A percentile compares a stretch with the other conserved stretches of the same genome.
Conservation (phyloP, 495 filamentous ascomycete species). For the Neurospora africana region DNA sequence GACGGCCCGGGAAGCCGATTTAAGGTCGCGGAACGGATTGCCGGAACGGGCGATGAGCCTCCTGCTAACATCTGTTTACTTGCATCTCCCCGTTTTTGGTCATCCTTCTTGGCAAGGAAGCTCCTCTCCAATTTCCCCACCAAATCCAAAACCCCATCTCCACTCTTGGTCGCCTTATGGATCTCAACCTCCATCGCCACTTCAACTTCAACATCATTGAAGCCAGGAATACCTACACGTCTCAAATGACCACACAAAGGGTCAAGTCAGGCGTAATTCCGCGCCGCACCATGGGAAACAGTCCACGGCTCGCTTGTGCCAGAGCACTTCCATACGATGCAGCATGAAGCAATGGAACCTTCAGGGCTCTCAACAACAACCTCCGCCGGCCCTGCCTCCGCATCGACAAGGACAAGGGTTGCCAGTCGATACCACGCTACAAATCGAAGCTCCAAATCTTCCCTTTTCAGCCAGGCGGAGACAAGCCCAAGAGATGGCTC, state of each 20-base stretch:
- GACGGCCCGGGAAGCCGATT: neutral
- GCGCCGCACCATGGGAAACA: neutral
- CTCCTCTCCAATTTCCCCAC: neutral
- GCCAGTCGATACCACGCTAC: neutral
- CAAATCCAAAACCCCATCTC: neutral
- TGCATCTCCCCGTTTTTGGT: neutral
- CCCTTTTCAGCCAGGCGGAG: neutral
- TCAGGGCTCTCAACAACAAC: neutral
- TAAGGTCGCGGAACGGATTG: neutral
- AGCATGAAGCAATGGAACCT: neutral
- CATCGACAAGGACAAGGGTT: conserved; percentile 11
- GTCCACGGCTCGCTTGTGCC: neutral
- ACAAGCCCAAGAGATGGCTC: neutral
- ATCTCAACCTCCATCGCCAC: neutral
- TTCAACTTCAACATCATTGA: neutral
- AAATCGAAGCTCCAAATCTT: neutral
- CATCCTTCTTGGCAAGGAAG: neutral
- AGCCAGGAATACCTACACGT: neutral
- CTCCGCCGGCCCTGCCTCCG: conserved; percentile 9
- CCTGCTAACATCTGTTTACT: neutral
- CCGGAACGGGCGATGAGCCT: neutral
- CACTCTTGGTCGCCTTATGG: neutral
- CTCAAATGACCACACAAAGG: neutral
- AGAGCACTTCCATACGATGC: neutral
- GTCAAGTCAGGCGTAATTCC: neutral